Base-by-base conservation (phyloP, 2,329 filamentous ascomycete species). In the Paraconiothyrium sp. region DNA sequence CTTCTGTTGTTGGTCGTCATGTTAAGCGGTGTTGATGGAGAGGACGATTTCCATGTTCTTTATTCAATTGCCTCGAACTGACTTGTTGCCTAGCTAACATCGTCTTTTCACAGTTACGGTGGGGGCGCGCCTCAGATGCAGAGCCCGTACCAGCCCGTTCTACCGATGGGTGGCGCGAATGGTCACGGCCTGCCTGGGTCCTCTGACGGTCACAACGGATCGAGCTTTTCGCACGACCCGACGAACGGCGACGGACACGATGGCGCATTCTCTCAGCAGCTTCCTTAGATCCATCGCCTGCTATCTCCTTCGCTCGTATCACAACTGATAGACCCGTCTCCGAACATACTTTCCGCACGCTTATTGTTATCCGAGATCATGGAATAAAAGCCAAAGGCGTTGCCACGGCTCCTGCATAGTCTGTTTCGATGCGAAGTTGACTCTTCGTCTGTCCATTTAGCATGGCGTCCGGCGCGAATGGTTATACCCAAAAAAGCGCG, bases 221-320 rank as follows among this genome's bases (percentile, higher is more conserved):
- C 46, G 4, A 27, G 48, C 34, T 46, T 39, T 9, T 14, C 20
- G 14, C 57, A 48, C 16, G 22, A 49, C 30, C 48, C 32, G 9
- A 37, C 75, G 51, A 76, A 76, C 62, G 74, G 71, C 52, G 73
- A 76, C 57, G 71, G 68, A 14, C 74, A 72, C 59, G 72, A 78
- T 54, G 70, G 73, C 51, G 73, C 75, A 35, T 78, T 77, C 60
- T 69, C 76, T 61, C 73, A 74, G 63, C 77, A 75, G 69, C 58
- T 68, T 58, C 57, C 65, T 43, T 66, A 62, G 49, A 57, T 44
- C 30, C 61, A 54, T 30, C 39, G 58, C 61, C 52, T 56, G 48
- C 10, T 10, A 22, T 39, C 32, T 47, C 27, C 22, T 32, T 24
- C 30, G 50, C 30, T 32, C 58, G 54, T 60, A 41, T 55, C 54